These are phyloP conservation scores for Aspergillus haitiensis DNA, from an alignment of 495 filamentous ascomycete genomes.

Conservation along the genomic window DNA sequence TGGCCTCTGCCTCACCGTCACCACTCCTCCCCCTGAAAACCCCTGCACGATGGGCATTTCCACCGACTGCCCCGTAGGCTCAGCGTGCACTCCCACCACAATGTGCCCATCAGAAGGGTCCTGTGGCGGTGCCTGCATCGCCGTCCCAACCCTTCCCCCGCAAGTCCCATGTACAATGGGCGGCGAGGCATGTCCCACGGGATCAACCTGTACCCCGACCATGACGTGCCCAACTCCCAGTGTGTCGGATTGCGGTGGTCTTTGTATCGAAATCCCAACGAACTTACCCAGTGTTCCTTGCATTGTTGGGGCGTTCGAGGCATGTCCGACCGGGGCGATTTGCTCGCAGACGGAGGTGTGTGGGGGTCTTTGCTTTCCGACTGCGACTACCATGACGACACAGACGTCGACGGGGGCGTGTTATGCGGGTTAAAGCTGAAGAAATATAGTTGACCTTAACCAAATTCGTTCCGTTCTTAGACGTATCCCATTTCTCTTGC, in stretches of 20 bases:
- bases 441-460: background rate
- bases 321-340: background rate
- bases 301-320: background rate
- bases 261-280: background rate
- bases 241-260: background rate
- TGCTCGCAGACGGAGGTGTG: background rate
- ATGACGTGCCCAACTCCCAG: background rate
- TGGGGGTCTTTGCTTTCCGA: background rate
- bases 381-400: constrained; percentile 1
- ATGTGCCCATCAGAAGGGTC: background rate
- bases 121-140: background rate
- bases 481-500: no score
- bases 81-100: background rate
- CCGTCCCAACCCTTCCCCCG: background rate
- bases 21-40: background rate
- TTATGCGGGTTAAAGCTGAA: background rate
- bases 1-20: background rate
- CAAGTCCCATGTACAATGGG: background rate
- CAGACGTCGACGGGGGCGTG: background rate
- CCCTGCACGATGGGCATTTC: constrained; percentile 3
- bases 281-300: background rate
- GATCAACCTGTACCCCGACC: constrained; percentile 1
- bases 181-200: constrained; percentile 5
- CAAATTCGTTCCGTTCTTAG: no score
- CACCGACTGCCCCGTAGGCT: background rate